Conservation (phyloP, 2,329 filamentous ascomycete genomes). For the Scleromitrula shiraiana region DNA sequence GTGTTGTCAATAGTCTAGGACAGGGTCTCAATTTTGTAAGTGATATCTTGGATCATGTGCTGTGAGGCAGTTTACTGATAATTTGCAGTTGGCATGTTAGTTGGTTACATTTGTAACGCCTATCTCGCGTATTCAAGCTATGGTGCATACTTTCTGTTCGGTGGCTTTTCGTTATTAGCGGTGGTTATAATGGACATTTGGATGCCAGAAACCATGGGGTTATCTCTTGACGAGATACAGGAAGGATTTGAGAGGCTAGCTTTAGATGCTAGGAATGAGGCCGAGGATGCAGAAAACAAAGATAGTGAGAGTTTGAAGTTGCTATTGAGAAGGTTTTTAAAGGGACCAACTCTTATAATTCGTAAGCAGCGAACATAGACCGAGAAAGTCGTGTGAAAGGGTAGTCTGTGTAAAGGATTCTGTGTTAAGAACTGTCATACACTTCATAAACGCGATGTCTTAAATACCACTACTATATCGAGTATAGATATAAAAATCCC, state of each 20-base stretch:
- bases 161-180: slow-evolving; percentile 19
- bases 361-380: too few relatives aligned
- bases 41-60: slow-evolving; percentile 5
- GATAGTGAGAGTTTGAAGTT: neutral
- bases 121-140: slow-evolving; percentile 17
- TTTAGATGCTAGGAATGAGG: neutral
- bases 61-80: neutral
- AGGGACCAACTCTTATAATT: neutral
- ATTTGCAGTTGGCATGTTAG: slow-evolving; percentile 31
- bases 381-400: too few relatives aligned
- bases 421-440: too few relatives aligned
- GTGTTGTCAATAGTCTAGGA: slow-evolving; percentile 43
- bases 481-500: too few relatives aligned
- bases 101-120: slow-evolving; percentile 27
- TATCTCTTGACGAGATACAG: slow-evolving; percentile 19
- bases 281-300: neutral
- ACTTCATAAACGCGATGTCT: too few relatives aligned
- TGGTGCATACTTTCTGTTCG: slow-evolving; percentile 20
- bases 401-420: too few relatives aligned
- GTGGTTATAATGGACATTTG: slow-evolving; percentile 17
- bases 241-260: neutral
- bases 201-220: slow-evolving; percentile 24
- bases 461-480: too few relatives aligned
- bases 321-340: neutral
- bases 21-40: slow-evolving; percentile 36